Evolutionary conservation across 78 protist genomes (phyloP), one percentile per base, ranked within the genome.

Genomic region (Dictyostelium firmibasis): DNA sequence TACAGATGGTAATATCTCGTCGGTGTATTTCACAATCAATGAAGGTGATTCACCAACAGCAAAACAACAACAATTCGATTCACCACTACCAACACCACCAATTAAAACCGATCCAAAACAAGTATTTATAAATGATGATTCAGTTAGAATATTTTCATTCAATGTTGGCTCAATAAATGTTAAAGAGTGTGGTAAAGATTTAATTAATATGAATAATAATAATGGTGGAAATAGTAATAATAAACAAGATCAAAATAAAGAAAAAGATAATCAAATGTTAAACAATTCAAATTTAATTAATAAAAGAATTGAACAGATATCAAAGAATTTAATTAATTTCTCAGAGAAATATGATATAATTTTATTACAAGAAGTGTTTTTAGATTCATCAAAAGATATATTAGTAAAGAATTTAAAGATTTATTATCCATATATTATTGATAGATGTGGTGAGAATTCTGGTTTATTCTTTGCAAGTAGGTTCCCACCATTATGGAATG

Each of bases 401-500:
- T 47, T 89, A 4, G 60, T 70, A 23, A 78, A 70, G 47, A 20
- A 79, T 8, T 27, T 89, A 27, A 89, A 69, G 35, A 16, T 78
- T 1, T 38, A 60, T 23, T 89, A 89, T 50, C 78, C 88, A 2
- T 89, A 89, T 50, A 38, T 89, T 4, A 69, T 89, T 27, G 94
- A 89, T 35, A 89, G 77, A 47, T 23, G n/a, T 29, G 76, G 86
- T 43, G 87, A 81, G 35, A 75, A 81, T 60, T 69, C 83, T 16
- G 94, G 94, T 31, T 25, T 89, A 18, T 89, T 79, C 36, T 89
- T 89, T 89, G 94, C 94, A 1, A 69, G 57, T 9, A 89, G 86
- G 43, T 89, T 89, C 25, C 94, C 94, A 43, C 72, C 83, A 16
- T n/a, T 89, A 14, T 89, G 94, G 94, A 89, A 78, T 69, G 94